phyloP scores from a whole-genome alignment of 495 filamentous ascomycete species.

The Tetracladium marchalianum region DNA sequence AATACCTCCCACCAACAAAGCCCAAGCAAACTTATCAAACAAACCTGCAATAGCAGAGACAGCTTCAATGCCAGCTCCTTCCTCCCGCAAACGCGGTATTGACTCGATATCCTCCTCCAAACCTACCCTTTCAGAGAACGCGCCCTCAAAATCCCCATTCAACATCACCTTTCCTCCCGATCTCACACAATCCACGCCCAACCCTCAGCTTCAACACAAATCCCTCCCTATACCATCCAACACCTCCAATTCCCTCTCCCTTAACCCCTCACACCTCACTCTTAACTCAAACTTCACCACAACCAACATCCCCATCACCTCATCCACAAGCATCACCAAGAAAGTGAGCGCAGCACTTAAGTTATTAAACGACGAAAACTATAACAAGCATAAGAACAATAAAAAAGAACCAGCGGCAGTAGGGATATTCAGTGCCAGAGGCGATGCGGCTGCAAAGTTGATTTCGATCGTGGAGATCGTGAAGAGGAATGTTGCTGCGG shows the following conservation, averaged over 20 bases:
- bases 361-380: slow-evolving; percentile 22
- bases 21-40: background rate
- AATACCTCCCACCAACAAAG: background rate
- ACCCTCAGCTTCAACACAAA: no score
- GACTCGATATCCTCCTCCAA: no score
- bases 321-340: slow-evolving; percentile 44
- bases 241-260: background rate
- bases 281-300: background rate
- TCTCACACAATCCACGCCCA: no score
- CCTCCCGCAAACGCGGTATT: no score
- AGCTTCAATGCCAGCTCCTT: no score
- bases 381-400: slow-evolving; percentile 22
- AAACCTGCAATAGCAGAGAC: background rate
- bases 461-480: slow-evolving; percentile 56
- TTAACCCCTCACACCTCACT: no score
- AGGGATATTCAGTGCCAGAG: slow-evolving; percentile 40
- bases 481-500: slow-evolving; percentile 45
- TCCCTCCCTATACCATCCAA: background rate
- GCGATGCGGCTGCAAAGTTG: slow-evolving; percentile 43
- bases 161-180: no score
- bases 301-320: slow-evolving; percentile 39
- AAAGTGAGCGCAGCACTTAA: slow-evolving; percentile 36
- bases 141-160: no score
- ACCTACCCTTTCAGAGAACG: no score
- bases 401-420: slow-evolving; percentile 24